Evolutionary conservation across 1,284 basidiomycete species (phyloP).

Genomic region (Melanopsichium pennsylvanicum): DNA sequence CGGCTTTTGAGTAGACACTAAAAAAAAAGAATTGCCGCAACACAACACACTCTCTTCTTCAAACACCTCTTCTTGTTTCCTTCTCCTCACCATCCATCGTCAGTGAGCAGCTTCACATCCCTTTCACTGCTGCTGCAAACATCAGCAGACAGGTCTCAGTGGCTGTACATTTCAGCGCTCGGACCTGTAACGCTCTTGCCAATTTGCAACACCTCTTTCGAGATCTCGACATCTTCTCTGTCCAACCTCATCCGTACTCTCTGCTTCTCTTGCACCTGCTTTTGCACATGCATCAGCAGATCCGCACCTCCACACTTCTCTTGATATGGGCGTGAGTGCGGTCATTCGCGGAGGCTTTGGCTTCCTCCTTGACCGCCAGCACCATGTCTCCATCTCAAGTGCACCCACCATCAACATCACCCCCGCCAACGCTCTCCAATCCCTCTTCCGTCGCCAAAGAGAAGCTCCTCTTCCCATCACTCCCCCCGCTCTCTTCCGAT

Average conservation of each 20-base stretch:
- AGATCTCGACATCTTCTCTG: not conserved
- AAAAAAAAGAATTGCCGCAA: no score
- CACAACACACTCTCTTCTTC: no score
- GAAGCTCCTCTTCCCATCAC: conserved; percentile 35
- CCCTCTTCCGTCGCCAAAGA: conserved; percentile 34
- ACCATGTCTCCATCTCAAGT: conserved; percentile 6
- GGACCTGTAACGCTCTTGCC: conserved; percentile 16
- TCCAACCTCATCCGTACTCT: not conserved
- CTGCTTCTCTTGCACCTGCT: not conserved
- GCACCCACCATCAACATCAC: conserved; percentile 25
- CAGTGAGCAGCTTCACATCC: conserved; percentile 7
- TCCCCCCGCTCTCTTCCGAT: conserved; percentile 25
- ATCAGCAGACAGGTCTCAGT: conserved; percentile 38
- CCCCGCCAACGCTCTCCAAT: conserved; percentile 29
- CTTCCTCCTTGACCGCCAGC: conserved; percentile 32
- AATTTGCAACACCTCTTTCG: no score
- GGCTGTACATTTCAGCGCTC: conserved; percentile 29
- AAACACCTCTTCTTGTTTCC: not conserved
- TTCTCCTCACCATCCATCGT: not conserved
- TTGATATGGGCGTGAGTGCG: conserved; percentile 35
- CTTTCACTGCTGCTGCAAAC: conserved; percentile 13
- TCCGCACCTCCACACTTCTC: not conserved
- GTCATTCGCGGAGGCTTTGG: conserved; percentile 37
- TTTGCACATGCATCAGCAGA: conserved; percentile 16
- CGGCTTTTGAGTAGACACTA: not conserved